A percentile compares a stretch with the other conserved stretches of the same genome.
These are phyloP conservation scores for Pseudonectria foliicola DNA, from an alignment of 2,329 filamentous ascomycete genomes.

Conservation along the genomic window DNA sequence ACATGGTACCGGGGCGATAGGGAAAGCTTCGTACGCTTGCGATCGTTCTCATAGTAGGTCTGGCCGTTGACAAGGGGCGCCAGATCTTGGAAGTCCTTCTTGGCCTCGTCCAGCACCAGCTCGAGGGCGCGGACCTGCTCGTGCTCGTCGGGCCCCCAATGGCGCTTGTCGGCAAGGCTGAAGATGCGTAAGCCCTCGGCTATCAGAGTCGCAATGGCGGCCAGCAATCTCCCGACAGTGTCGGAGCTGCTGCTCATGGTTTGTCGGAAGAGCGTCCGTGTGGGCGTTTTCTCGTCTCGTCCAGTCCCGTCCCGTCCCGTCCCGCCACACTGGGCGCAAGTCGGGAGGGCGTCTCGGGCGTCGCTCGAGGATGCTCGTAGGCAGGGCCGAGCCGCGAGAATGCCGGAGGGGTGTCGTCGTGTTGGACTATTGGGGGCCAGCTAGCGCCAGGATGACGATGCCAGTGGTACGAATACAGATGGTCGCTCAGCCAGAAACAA, in stretches of 20 bases:
- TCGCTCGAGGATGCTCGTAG: background rate
- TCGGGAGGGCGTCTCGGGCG: background rate
- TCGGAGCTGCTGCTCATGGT: slow-evolving; percentile 35
- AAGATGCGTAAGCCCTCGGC: slow-evolving; percentile 47
- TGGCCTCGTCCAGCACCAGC: slow-evolving; percentile 50
- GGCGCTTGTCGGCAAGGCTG: slow-evolving; percentile 49
- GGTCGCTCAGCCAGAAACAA: background rate
- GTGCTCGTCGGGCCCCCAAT: slow-evolving; percentile 53
- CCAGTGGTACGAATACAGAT: too few relatives aligned
- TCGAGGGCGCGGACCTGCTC: slow-evolving; percentile 51
- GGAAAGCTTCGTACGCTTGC: slow-evolving; percentile 39
- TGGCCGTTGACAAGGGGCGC: slow-evolving; percentile 47
- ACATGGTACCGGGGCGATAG: background rate
- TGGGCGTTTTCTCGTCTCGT: background rate
- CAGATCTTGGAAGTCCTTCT: slow-evolving; percentile 53
- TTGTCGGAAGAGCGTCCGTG: slow-evolving; percentile 8
- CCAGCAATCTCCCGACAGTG: slow-evolving; percentile 52
- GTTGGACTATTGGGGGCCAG: too few relatives aligned
- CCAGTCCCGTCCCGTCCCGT: too few relatives aligned
- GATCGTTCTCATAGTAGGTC: slow-evolving; percentile 51
- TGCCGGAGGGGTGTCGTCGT: too few relatives aligned
- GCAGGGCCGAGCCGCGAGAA: too few relatives aligned
- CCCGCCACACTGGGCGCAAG: background rate
- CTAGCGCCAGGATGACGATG: background rate
- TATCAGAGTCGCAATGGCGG: slow-evolving; percentile 48